Base-by-base conservation (phyloP, 2,329 filamentous ascomycete genomes). In the Hypoxylon sp. region DNA sequence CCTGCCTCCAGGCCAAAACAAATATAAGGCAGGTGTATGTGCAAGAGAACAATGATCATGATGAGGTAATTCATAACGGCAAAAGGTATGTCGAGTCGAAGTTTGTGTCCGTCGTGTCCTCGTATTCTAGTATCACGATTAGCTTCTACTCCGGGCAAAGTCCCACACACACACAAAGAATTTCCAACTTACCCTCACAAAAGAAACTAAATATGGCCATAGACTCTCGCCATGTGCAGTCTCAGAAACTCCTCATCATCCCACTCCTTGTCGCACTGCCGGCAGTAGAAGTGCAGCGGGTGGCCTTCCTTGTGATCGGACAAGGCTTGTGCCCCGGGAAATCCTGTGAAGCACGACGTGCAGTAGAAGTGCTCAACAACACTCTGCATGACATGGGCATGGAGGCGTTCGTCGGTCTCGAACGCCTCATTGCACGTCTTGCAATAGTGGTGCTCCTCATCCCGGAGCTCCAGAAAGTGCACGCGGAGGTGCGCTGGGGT, bases 191-290 rank as follows among this genome's bases (percentile, higher is more conserved):
- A 43, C n/a, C 13, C 14, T 14, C n/a, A 17, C 5, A 21, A 43
- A 30, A 2, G 6, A n/a, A 17, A 19, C 38, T 43, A 30, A 30
- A 30, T 30, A 30, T 10, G 11, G 30, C 14, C 14, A 17, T 49
- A 25, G 3, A 13, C 13, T 17, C 14, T 52, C 5, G 17, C 13
- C 17, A 50, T 3, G 25, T 67, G 64, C 13, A 59, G 30, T 5
- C 34, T 25, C 7, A 59, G 17, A 14, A 48, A 43, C 3, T 63
- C 59, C 23, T 25, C 36, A 2, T 60, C 57, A 11, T 58, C 58
- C 19, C 50, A 63, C 28, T 69, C 66, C 4, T 43, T 17, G 6
- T 65, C 19, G 21, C 62, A 68, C 1, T 11, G 23, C 11, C 5
- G 6, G 34, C 65, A 68, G 30, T 49, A 65, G 30, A 21, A 43